Evolutionary conservation across 2,329 filamentous ascomycete genomes (phyloP), one percentile per base, ranked within the genome.

Genomic region (Byssochlamys sp.): DNA sequence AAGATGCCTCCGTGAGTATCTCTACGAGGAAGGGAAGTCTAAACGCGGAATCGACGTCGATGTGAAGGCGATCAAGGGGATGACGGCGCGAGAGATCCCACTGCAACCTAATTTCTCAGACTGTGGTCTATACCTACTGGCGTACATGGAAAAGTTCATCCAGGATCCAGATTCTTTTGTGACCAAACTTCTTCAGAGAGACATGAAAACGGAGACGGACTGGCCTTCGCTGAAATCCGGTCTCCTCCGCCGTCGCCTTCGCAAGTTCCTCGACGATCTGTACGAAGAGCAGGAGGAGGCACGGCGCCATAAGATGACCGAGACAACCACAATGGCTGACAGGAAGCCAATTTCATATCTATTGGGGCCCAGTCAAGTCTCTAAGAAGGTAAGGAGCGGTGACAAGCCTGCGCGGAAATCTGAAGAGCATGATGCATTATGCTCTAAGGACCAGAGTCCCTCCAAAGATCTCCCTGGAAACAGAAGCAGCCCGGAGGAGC

Each of bases 61-160:
- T 10, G 68, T 71, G n/a, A 71, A 69, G 4, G 65, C 73, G 10
- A 73, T 84, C 56, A 77, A 78, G 60, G 84, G 82, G 3, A 84
- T 89, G 77, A 90, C 84, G 45, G 89, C 89, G 3, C 87, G 83
- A 59, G 79, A 81, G 6, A 86, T 96, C 12, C 92, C 94, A 0
- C 75, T 82, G 60, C 94, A 99, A 71, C 75, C 83, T 53, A 97
- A 99, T 67, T 88, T 81, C 64, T 91, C 84, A 60, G 94, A 99
- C 69, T 99, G 94, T 66, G 94, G 94, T 7, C 77, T 96, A 0
- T 99, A 88, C 65, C 77, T 97, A 2, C 77, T 96, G 3, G 88
- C 86, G 2, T 99, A 97, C 66, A 79, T 95, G 55, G 83, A 90
- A 62, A 85, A 88, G 61, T 96, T 99, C 61, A 80, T 95, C 14